phyloP scores from a whole-genome alignment of 495 filamentous ascomycete genomes.

The Penicillium cataractarum region DNA sequence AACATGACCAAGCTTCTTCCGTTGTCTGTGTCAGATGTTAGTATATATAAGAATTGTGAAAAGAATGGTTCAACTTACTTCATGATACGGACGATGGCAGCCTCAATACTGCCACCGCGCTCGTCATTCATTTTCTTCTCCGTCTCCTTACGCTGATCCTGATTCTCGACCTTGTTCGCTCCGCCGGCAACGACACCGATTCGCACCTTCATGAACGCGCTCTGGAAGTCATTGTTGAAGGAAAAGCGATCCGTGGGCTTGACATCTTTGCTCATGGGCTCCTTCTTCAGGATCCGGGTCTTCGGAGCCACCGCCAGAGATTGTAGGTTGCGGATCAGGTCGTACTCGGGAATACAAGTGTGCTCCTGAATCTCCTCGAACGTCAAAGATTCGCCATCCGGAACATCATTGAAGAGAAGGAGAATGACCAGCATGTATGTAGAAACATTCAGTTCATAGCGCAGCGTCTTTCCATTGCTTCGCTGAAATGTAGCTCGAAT shows the following conservation, averaged over 20 bases:
- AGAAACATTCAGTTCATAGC: conserved; percentile 88
- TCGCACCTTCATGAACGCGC: conserved; percentile 83
- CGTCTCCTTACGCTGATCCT: conserved; percentile 82
- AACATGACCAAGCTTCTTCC: conserved; percentile 79
- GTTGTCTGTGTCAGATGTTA: conserved; percentile 65
- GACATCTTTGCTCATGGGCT: conserved; percentile 80
- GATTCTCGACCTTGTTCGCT: conserved; percentile 81
- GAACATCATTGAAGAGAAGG: conserved; percentile 83
- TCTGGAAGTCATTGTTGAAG: conserved; percentile 83
- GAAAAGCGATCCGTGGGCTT: conserved; percentile 78
- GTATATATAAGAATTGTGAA: neutral
- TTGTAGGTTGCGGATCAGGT: conserved; percentile 81
- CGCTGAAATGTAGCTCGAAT: conserved; percentile 78
- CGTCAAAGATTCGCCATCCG: conserved; percentile 63
- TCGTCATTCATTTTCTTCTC: conserved; percentile 85
- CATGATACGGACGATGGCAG: conserved; percentile 93
- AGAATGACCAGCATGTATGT: conserved; percentile 93
- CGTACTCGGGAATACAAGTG: conserved; percentile 79
- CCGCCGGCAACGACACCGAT: conserved; percentile 69
- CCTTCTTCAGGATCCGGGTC: conserved; percentile 78
- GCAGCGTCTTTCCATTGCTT: conserved; percentile 70
- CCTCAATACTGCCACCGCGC: conserved; percentile 77
- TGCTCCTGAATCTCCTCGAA: conserved; percentile 83
- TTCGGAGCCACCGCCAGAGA: conserved; percentile 86
- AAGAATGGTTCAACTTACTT: conserved; percentile 63